A percentile compares a stretch with the other conserved stretches of the same genome.
These are phyloP conservation scores for Cytospora schulzeri DNA, from an alignment of 2,329 filamentous ascomycete genomes.

Conservation along the genomic window DNA sequence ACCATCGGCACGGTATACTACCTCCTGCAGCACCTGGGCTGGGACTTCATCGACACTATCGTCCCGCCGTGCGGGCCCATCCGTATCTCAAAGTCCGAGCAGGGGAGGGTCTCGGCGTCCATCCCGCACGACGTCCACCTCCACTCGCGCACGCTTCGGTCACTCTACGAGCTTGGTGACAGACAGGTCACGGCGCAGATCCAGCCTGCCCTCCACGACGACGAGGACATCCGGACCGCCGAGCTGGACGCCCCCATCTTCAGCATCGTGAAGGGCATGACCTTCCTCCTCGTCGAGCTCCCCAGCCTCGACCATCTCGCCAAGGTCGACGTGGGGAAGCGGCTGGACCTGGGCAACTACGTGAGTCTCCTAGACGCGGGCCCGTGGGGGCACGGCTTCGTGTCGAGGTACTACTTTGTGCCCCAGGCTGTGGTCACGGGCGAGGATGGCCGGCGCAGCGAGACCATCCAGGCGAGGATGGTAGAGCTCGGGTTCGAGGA, in stretches of 20 bases:
- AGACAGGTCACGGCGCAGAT: slow-evolving; percentile 32
- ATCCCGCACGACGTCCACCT: slow-evolving; percentile 70
- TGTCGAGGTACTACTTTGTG: slow-evolving; percentile 61
- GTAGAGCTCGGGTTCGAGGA: slow-evolving; percentile 57
- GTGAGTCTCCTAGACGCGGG: slow-evolving; percentile 50
- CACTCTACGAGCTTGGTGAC: slow-evolving; percentile 36
- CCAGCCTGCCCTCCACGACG: slow-evolving; percentile 36
- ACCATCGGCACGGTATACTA: slow-evolving; percentile 59
- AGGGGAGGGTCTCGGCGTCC: slow-evolving; percentile 56
- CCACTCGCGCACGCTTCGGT: slow-evolving; percentile 50
- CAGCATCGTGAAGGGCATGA: slow-evolving; percentile 74
- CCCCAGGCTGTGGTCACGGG: slow-evolving; percentile 34
- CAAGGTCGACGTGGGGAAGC: slow-evolving; percentile 37
- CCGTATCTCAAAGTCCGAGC: slow-evolving; percentile 39
- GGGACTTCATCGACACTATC: slow-evolving; percentile 44
- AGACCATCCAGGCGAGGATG: slow-evolving; percentile 58
- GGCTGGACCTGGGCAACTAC: slow-evolving; percentile 34
- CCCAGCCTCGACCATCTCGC: slow-evolving; percentile 60
- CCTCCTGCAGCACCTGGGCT: slow-evolving; percentile 42
- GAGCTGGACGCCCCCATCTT: slow-evolving; percentile 52
- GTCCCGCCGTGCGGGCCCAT: slow-evolving; percentile 61
- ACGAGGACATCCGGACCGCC: slow-evolving; percentile 37
- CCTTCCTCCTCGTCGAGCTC: slow-evolving; percentile 68
- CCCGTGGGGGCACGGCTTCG: slow-evolving; percentile 55
- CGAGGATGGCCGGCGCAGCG: slow-evolving; percentile 33